These are phyloP conservation scores for Annulohypoxylon truncatum DNA, from an alignment of 2,329 filamentous ascomycete genomes.

Conservation along the genomic window DNA sequence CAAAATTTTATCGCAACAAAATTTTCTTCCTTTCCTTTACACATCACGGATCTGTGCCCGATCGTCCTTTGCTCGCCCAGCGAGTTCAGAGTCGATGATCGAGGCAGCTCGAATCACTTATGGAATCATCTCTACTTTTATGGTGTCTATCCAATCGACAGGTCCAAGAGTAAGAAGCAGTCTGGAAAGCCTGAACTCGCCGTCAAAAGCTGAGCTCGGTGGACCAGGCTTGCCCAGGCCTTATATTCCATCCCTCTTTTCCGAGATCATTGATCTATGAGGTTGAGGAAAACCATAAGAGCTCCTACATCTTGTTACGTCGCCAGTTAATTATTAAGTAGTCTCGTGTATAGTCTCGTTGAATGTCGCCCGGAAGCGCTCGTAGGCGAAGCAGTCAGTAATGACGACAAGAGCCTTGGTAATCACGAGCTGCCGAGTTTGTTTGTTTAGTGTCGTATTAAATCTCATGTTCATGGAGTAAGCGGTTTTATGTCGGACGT, in stretches of 20 bases:
- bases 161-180: conserved; percentile 82
- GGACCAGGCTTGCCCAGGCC: conserved; percentile 67
- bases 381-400: neutral
- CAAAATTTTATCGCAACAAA: conserved; percentile 53
- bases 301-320: conserved; percentile 68
- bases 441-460: neutral
- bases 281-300: conserved; percentile 89
- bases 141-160: conserved; percentile 96
- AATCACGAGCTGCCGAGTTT: neutral
- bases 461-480: neutral
- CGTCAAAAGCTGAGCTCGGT: conserved; percentile 74
- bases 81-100: conserved; percentile 80
- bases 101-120: conserved; percentile 82
- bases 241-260: conserved; percentile 92
- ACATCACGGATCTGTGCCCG: conserved; percentile 82
- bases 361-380: neutral
- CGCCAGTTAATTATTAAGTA: neutral
- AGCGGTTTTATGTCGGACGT: conserved; percentile 24
- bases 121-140: conserved; percentile 78
- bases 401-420: neutral
- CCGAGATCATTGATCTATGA: conserved; percentile 91
- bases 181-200: conserved; percentile 74
- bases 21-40: conserved; percentile 53
- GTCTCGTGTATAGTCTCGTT: neutral
- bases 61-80: conserved; percentile 73